A percentile compares a stretch with the other conserved stretches of the same genome.
phyloP scores from a whole-genome alignment of 2,329 filamentous ascomycete genomes.

The Apiospora saccharicola region DNA sequence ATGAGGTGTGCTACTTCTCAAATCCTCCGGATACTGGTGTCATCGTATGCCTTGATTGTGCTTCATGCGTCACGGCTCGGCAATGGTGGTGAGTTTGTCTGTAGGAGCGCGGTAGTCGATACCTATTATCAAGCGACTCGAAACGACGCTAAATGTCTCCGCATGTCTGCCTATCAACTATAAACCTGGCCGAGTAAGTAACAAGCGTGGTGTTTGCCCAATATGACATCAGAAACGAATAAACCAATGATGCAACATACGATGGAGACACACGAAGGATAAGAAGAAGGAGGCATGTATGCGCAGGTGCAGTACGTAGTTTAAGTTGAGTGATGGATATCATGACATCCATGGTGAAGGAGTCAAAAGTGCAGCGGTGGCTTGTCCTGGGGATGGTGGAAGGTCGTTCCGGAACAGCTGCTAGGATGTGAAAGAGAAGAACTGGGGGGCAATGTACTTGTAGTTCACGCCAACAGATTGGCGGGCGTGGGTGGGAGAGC shows the following conservation, averaged over 20 bases:
- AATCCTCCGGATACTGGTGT: neutral
- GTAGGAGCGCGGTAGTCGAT: neutral
- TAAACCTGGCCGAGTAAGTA: neutral
- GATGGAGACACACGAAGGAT: neutral
- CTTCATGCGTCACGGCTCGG: neutral
- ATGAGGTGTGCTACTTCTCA: neutral
- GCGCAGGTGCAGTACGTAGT: neutral
- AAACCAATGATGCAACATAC: neutral
- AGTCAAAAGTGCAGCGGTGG: neutral
- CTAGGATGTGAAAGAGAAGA: constrained; percentile 11
- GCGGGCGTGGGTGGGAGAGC: constrained; percentile 2
- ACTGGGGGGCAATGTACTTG: neutral
- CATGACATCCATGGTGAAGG: neutral
- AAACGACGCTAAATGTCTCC: constrained; percentile 7
- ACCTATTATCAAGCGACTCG: constrained; percentile 1
- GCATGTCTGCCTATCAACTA: neutral
- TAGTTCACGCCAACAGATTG: constrained; percentile 12
- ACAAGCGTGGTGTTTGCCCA: neutral
- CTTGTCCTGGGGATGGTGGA: constrained; percentile 14
- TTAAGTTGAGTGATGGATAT: neutral
- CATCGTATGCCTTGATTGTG: constrained; percentile 3
- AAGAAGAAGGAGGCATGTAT: neutral
- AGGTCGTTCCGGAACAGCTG: constrained; percentile 18
- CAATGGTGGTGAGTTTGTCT: neutral
- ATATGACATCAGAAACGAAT: neutral